Evolutionary conservation across 495 filamentous ascomycete species (phyloP), one percentile per base, ranked within the genome.

Genomic region (Umbilicaria muhlenbergii): DNA sequence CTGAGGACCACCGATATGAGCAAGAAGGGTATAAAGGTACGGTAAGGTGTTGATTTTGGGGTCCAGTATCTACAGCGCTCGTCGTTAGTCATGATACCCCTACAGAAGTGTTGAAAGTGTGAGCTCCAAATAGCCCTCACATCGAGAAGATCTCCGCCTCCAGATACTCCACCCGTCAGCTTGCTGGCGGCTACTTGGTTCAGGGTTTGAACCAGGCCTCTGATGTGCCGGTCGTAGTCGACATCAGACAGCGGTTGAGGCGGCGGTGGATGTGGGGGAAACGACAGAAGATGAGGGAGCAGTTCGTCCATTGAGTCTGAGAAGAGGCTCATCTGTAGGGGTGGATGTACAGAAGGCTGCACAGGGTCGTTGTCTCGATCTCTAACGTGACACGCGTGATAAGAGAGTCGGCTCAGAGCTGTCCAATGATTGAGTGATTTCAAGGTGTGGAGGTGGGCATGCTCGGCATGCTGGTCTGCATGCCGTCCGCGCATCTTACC

Each of bases 31-130:
- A 32, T 61, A 58, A 12, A 71, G 52, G 44, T 64, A 73, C 8
- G 63, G 55, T 21, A 68, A 38, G 3, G 64, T 63, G 45, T 73
- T 65, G 15, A 51, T 51, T 10, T 57, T 53, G 14, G 69, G 65
- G 44, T 67, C 57, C 32, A 73, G 50, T 18, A 55, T 50, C 68
- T 71, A 32, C 21, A 34, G 32, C 19, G 40, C 7, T 5, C 19
- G 2, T 31, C 19, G 34, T 14, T 16, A 34, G 21, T 11, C 6
- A 31, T 10, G 17, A 34, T 18, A 39, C n/a, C 39, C 39, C 11
- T 1, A 17, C 15, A 11, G 2, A 34, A 35, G 34, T 24, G 36
- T 11, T 34, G 10, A 24, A 8, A 12, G 7, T 21, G 17, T 38
- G 11, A 3, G 15, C 6, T 35, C 11, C 33, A 12, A 34, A 48